A percentile compares a stretch with the other conserved stretches of the same genome.
phyloP scores from a whole-genome alignment of 768 basidiomycete genomes.

The Tricholoma furcatifolium region DNA sequence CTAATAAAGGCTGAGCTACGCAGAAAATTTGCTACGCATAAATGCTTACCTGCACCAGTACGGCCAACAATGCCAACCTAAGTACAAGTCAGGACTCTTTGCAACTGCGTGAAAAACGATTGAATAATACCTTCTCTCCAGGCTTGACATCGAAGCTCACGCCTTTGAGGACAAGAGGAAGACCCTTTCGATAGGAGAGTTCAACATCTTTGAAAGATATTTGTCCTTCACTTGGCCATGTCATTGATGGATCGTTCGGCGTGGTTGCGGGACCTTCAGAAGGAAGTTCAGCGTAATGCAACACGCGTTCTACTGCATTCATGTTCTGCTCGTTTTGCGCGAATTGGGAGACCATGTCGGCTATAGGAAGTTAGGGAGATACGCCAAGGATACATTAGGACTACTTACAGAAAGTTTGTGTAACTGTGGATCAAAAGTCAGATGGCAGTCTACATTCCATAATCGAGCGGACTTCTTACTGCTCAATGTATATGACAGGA shows the following conservation, averaged over 20 bases:
- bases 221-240: conserved; percentile 51
- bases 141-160: conserved; percentile 54
- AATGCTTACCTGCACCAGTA: conserved; percentile 38
- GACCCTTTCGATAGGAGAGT: conserved; percentile 55
- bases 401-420: conserved; percentile 42
- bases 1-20: conserved; percentile 19
- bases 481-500: conserved; percentile 49
- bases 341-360: conserved; percentile 53
- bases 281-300: conserved; percentile 62
- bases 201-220: conserved; percentile 56
- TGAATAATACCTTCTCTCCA: conserved; percentile 57
- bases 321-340: conserved; percentile 67
- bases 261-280: conserved; percentile 47
- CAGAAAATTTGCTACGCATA: not conserved
- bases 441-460: not conserved
- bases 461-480: conserved; percentile 31
- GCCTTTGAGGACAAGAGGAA: conserved; percentile 64
- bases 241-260: conserved; percentile 41
- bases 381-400: not conserved
- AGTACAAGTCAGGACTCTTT: not conserved
- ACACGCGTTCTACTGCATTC: conserved; percentile 69
- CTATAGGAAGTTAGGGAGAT: conserved; percentile 24
- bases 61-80: conserved; percentile 49
- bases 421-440: conserved; percentile 29
- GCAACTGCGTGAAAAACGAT: not conserved